Evolutionary conservation across 345 rosid genomes (phyloP).

Genomic region (Laguncularia racemosa): DNA sequence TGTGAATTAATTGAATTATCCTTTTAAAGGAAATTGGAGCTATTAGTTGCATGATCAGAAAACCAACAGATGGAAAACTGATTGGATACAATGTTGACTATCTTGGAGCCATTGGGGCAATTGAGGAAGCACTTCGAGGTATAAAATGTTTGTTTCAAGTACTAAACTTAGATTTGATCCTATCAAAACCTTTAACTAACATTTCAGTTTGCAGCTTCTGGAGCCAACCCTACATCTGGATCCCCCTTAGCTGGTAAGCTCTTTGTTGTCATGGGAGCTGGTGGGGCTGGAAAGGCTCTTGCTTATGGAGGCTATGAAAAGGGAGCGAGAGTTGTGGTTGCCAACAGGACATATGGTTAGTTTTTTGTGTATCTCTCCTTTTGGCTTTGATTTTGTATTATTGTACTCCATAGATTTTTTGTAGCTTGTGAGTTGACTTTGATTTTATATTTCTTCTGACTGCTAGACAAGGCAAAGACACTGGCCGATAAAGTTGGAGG

Average conservation of each 20-base stretch:
- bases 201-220: constrained; percentile 23
- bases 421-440: neutral
- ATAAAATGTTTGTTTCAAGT: constrained; percentile 3
- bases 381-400: neutral
- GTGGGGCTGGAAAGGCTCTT: constrained; percentile 66
- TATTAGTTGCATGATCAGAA: constrained; percentile 49
- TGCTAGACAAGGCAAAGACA: constrained; percentile 38
- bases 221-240: constrained; percentile 18
- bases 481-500: constrained; percentile 51
- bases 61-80: constrained; percentile 41
- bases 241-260: constrained; percentile 58
- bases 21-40: constrained; percentile 43
- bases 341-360: constrained; percentile 47
- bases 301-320: constrained; percentile 54
- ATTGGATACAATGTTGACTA: constrained; percentile 52
- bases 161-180: neutral
- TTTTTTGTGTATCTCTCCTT: neutral
- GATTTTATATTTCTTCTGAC: constrained; percentile 8
- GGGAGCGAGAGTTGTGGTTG: constrained; percentile 58
- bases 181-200: neutral
- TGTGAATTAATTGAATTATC: too few species aligned
- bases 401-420: neutral
- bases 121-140: constrained; percentile 57
- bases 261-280: constrained; percentile 60
- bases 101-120: constrained; percentile 54